A percentile compares a stretch with the other conserved stretches of the same genome.
These are phyloP conservation scores for Ceratonia siliqua DNA, from an alignment of 306 rosid species.

Conservation along the genomic window DNA sequence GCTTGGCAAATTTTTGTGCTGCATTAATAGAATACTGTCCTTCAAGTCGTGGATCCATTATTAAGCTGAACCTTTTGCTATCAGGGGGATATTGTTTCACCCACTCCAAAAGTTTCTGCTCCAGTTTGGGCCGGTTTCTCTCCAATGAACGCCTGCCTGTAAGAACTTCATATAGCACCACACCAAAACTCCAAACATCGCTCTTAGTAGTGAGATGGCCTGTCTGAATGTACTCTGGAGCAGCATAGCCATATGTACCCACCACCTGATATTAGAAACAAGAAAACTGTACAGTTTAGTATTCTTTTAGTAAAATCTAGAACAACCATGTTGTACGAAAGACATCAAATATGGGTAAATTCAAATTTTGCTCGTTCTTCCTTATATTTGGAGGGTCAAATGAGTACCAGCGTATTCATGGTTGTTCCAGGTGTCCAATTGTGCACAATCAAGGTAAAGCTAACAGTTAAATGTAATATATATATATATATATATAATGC, in stretches of 20 bases:
- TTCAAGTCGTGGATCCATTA: conserved; percentile 56
- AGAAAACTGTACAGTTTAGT: not conserved
- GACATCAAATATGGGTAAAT: not conserved
- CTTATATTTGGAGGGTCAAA: not conserved
- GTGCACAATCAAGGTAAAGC: not conserved
- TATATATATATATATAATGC: not conserved
- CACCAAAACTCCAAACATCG: conserved; percentile 71
- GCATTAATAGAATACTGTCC: conserved; percentile 39
- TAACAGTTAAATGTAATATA: not conserved
- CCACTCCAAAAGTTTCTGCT: conserved; percentile 67
- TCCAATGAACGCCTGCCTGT: conserved; percentile 61
- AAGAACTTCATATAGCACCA: conserved; percentile 62
- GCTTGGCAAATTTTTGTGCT: conserved; percentile 44
- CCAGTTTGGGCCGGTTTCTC: conserved; percentile 46
- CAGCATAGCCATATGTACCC: conserved; percentile 71
- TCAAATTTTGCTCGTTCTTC: not conserved
- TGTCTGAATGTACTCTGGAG: conserved; percentile 64
- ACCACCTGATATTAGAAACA: conserved; percentile 48
- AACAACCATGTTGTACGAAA: not conserved
- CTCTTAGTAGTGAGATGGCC: conserved; percentile 69
- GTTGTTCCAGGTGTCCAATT: not conserved
- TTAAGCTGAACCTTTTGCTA: conserved; percentile 43
- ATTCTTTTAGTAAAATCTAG: not conserved
- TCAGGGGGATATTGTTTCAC: conserved; percentile 56
- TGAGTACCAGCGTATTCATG: not conserved